phyloP scores from a whole-genome alignment of 441 rosid genomes.

The Pelargonium cotyledonis region DNA sequence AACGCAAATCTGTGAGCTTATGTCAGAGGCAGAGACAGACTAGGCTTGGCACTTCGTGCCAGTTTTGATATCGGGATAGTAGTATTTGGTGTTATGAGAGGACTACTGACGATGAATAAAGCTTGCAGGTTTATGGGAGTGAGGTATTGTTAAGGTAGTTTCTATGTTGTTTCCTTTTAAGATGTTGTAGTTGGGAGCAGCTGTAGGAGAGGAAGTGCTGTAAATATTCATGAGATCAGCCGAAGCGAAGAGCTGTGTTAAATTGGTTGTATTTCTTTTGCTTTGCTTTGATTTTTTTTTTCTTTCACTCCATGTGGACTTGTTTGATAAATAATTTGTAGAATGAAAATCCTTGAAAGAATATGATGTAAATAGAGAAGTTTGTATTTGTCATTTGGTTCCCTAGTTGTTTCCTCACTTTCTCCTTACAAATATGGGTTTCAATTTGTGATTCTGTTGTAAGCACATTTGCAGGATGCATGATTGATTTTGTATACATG shows the following conservation, averaged over 20 bases:
- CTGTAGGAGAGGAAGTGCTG: background rate
- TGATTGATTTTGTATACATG: no score
- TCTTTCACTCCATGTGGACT: background rate
- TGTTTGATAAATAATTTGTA: background rate
- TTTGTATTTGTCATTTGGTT: background rate
- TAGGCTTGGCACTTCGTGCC: background rate
- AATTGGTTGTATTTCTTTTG: background rate
- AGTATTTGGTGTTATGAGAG: no score
- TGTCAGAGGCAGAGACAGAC: background rate
- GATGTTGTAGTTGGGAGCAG: no score
- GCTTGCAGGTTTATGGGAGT: background rate
- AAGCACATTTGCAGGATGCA: no score
- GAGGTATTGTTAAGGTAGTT: background rate
- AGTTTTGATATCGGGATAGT: background rate
- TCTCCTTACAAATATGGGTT: background rate
- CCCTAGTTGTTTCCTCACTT: no score
- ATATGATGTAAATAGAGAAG: background rate
- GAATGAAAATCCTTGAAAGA: background rate
- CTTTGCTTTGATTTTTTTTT: background rate
- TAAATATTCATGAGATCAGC: background rate
- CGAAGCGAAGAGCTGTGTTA: background rate
- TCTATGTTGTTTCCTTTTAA: no score
- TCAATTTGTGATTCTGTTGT: no score
- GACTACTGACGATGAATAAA: background rate
- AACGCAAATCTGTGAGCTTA: conserved; percentile 1